phyloP scores from a whole-genome alignment of 2,329 filamentous ascomycete species.

The Phialemoniopsis sp. region DNA sequence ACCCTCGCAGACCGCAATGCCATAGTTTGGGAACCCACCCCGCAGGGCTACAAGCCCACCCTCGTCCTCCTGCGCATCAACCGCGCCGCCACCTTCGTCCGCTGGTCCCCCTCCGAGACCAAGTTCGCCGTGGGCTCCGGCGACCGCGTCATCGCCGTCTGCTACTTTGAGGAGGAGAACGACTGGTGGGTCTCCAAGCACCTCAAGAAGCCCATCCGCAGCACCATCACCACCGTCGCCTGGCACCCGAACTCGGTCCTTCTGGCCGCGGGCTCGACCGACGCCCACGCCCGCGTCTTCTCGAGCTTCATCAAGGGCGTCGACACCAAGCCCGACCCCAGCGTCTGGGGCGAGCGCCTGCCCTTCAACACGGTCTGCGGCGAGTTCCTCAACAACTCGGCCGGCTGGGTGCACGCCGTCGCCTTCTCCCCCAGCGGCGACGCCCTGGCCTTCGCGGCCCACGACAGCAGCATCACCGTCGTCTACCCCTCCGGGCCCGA shows the following conservation, averaged over 20 bases:
- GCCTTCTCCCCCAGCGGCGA: constrained; percentile 90
- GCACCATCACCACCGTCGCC: constrained; percentile 88
- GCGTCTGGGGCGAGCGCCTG: constrained; percentile 89
- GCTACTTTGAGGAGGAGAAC: constrained; percentile 99
- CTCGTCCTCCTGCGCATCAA: constrained; percentile 96
- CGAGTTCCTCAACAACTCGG: constrained; percentile 92
- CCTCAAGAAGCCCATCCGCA: constrained; percentile 97
- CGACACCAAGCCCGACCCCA: constrained; percentile 79
- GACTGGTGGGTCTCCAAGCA: constrained; percentile 99
- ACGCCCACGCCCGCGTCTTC: constrained; percentile 92
- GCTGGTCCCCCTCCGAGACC: constrained; percentile 93
- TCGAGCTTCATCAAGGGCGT: constrained; percentile 95
- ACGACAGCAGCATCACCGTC: constrained; percentile 94
- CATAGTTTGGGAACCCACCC: constrained; percentile 95
- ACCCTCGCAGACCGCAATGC: constrained; percentile 80
- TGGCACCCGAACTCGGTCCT: constrained; percentile 99
- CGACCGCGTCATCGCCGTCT: constrained; percentile 90
- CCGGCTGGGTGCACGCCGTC: constrained; percentile 93
- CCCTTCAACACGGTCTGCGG: constrained; percentile 99
- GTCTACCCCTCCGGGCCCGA: constrained; percentile 92
- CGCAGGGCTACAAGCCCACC: constrained; percentile 91
- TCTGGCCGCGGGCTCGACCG: constrained; percentile 90
- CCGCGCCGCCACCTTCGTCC: constrained; percentile 91
- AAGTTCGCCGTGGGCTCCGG: constrained; percentile 98
- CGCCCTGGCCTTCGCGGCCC: constrained; percentile 88